Evolutionary conservation across 495 filamentous ascomycete species (phyloP), one percentile per base, ranked within the genome.

Genomic region (Rhizodiscina lignyota): DNA sequence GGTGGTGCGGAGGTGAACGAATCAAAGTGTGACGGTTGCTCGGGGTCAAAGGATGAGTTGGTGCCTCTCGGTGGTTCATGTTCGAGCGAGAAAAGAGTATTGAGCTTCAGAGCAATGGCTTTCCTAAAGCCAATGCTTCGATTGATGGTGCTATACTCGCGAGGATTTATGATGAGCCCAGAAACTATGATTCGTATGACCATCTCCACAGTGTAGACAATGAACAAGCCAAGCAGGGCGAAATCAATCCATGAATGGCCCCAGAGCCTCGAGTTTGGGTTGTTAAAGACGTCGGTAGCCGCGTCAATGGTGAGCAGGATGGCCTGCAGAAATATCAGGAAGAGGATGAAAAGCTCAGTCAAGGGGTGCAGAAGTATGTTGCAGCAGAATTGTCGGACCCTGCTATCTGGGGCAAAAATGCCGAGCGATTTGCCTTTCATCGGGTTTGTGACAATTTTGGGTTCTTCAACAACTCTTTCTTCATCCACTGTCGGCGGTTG

Each of bases 201-300:
- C 19, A 89, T 68, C 51, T 99, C 89, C 13, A 91, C 52, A 5
- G 89, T 92, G 50, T 94, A 99, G 40, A 99, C 73, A 35, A 79
- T 59, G 51, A 99, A 99, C 6, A 96, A 73, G 2, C 53, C 74
- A 34, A 94, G 67, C 11, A 96, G 64, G 13, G 73, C 72, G 58
- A 69, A 91, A 51, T 96, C 83, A 35, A 87, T 79, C 39, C 62
- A 57, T 19, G 61, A 64, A 6, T 61, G 58, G 10, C 81, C 75
- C 84, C 84, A 96, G 12, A 34, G 33, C 20, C 47, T 43, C 5
- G 62, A 56, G 6, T 18, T 6, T 10, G 8, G 30, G 10, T 16
- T 18, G 16, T 11, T 23, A 23, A 21, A 35, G 6, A 85, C 79
- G 45, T 69, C 74, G 18, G 66, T 62, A 3, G 79, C 70, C 1